Evolutionary conservation across 768 basidiomycete genomes (phyloP), one percentile per base, ranked within the genome.

Genomic region (Psilocybe sp.): DNA sequence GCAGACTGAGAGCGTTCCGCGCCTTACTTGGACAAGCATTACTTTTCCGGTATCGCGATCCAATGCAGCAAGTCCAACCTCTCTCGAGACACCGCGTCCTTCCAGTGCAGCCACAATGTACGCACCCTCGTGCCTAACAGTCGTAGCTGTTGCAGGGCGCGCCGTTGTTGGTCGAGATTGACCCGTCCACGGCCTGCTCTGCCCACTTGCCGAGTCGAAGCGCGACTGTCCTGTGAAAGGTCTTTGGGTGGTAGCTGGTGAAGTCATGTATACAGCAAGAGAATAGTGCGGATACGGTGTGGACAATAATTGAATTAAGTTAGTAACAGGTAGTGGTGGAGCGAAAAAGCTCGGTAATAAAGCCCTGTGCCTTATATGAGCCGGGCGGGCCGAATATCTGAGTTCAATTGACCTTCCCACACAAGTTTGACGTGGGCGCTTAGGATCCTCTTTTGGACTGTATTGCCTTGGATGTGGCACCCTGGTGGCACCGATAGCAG

Each of bases 11-110:
- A 41, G 32, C 39, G 35, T n/a, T 34, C 35, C 8, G 47, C 16
- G 35, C 37, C 59, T n/a, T 42, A 87, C 92, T 77, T 96, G 92
- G 14, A 92, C 82, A 13, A 95, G 71, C 63, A 82, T 75, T 15
- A 87, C 86, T 20, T 80, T 75, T 1, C 87, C 91, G 0, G 86
- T 90, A 31, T 89, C 86, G 49, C 76, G 80, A 51, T 94, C 85
- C n/a, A 93, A 75, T 0, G 89, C 88, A 0, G 91, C 92, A 31
- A 97, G 82, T 2, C 94, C 94, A 8, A 96, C 82, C 62, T 96
- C 93, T 47, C 87, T 74, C 1, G 85, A 85, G 23, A 91, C 74
- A 1, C 89, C 89, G 19, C 89, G 73, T 10, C 88, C 87, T 67
- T 92, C 89, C 20, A 92, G 68, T 15, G 92, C 65, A 2, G 89